phyloP scores from a whole-genome alignment of 1,284 basidiomycete genomes.

The Trichosporon sp. region DNA sequence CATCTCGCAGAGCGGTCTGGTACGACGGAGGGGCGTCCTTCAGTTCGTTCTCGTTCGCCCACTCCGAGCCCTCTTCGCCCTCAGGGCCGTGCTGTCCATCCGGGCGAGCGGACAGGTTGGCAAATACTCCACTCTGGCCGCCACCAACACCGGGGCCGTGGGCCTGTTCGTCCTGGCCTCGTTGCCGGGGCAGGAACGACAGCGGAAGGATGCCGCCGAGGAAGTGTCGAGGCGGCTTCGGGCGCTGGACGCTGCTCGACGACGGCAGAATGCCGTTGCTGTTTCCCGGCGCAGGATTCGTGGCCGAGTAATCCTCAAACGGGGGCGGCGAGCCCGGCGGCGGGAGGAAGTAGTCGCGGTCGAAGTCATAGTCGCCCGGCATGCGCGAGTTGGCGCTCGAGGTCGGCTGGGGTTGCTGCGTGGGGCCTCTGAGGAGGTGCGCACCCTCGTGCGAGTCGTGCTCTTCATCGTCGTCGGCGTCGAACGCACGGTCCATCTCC shows the following conservation, averaged over 20 bases:
- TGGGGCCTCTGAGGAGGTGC: constrained; percentile 2
- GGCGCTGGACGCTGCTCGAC: constrained; percentile 47
- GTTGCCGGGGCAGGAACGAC: constrained; percentile 60
- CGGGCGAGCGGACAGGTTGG: constrained; percentile 91
- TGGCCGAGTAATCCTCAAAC: constrained; percentile 58
- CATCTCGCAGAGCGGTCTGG: constrained; percentile 78
- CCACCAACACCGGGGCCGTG: constrained; percentile 52
- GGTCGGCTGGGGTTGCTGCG: not conserved
- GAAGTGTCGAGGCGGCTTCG: constrained; percentile 58
- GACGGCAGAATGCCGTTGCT: constrained; percentile 68
- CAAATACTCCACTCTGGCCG: constrained; percentile 92
- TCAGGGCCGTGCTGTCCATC: constrained; percentile 53
- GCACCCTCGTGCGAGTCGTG: constrained; percentile 28
- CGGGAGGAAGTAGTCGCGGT: constrained; percentile 62
- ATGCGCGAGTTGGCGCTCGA: constrained; percentile 20
- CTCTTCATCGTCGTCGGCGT: constrained; percentile 35
- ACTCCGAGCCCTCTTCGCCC: constrained; percentile 61
- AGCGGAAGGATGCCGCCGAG: constrained; percentile 69
- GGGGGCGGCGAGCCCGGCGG: constrained; percentile 77
- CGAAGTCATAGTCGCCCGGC: constrained; percentile 69
- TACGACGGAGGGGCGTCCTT: constrained; percentile 87
- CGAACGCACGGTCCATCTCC: constrained; percentile 50
- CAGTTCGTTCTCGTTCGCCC: constrained; percentile 70
- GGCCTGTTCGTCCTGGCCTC: constrained; percentile 22
- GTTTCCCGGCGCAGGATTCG: constrained; percentile 66